A percentile compares a stretch with the other conserved stretches of the same genome.
Conservation (phyloP, 2,329 filamentous ascomycete genomes). For the Alternaria hordeiaustralica region DNA sequence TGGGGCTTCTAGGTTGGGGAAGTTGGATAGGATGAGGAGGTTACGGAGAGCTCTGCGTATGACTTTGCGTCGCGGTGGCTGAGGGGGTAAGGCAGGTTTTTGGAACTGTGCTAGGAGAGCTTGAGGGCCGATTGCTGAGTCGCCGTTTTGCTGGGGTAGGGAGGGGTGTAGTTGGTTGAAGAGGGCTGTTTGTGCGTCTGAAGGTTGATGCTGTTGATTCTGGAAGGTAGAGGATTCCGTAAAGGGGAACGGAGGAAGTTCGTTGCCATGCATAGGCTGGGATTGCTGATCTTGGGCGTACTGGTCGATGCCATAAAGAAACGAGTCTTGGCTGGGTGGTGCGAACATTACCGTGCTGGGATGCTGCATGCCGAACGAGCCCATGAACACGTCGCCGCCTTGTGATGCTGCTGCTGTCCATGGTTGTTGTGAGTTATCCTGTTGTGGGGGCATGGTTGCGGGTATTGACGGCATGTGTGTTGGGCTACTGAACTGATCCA, state of each 20-base stretch:
- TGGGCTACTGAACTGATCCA: constrained; percentile 15
- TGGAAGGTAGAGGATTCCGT: constrained; percentile 25
- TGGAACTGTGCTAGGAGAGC: constrained; percentile 33
- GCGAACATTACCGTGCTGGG: constrained; percentile 42
- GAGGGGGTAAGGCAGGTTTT: constrained; percentile 22
- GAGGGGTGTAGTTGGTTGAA: constrained; percentile 29
- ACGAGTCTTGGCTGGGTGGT: constrained; percentile 42
- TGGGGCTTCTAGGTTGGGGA: constrained; percentile 52
- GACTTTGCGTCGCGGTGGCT: constrained; percentile 39
- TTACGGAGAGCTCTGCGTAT: constrained; percentile 63
- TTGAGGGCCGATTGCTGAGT: constrained; percentile 22
- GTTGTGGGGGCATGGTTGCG: constrained; percentile 19
- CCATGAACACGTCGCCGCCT: constrained; percentile 32
- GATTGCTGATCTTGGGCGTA: constrained; percentile 34
- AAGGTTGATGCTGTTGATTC: constrained; percentile 23
- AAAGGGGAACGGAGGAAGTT: constrained; percentile 36
- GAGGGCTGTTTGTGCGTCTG: constrained; percentile 30
- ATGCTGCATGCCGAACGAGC: constrained; percentile 31
- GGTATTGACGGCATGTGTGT: constrained; percentile 23
- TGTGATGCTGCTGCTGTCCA: constrained; percentile 35
- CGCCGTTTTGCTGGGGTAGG: constrained; percentile 12
- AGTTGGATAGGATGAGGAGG: constrained; percentile 62
- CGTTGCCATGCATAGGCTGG: constrained; percentile 15
- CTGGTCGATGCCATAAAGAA: constrained; percentile 49
- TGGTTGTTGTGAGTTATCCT: constrained; percentile 22